Conservation (phyloP, 2,329 filamentous ascomycete species). For the Aureobasidium namibiae region DNA sequence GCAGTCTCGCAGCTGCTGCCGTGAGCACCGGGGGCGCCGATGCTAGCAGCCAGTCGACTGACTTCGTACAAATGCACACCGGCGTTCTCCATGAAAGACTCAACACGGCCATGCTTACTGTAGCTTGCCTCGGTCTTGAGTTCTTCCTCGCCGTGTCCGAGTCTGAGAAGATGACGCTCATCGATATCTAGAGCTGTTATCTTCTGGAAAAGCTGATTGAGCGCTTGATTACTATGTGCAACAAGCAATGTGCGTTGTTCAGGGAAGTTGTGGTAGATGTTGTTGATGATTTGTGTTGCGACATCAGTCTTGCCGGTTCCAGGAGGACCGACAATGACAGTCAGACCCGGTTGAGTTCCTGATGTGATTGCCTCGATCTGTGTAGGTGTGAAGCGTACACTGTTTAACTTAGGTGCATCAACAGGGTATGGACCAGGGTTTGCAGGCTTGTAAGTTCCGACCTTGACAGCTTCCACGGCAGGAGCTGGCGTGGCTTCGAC, state of each 20-base stretch:
- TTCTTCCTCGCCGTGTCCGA: constrained; percentile 94
- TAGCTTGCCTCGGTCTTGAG: constrained; percentile 78
- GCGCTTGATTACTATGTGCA: constrained; percentile 93
- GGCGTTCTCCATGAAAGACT: constrained; percentile 88
- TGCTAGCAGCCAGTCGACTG: constrained; percentile 72
- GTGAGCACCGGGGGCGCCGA: constrained; percentile 86
- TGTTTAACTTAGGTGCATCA: constrained; percentile 73
- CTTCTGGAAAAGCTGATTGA: constrained; percentile 97
- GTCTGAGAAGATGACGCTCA: constrained; percentile 79
- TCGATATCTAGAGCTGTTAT: constrained; percentile 96
- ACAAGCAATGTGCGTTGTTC: constrained; percentile 84
- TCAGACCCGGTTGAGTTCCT: constrained; percentile 87
- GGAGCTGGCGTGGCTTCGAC: constrained; percentile 57
- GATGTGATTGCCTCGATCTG: constrained; percentile 91
- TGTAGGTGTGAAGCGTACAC: constrained; percentile 78
- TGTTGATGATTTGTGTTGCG: constrained; percentile 95
- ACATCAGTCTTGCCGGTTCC: constrained; percentile 99
- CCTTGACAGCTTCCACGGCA: constrained; percentile 58
- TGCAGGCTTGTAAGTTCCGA: constrained; percentile 81
- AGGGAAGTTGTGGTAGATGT: constrained; percentile 97
- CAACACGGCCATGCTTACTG: constrained; percentile 88
- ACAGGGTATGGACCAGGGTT: constrained; percentile 86
- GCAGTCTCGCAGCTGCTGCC: constrained; percentile 94
- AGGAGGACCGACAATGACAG: constrained; percentile 87
- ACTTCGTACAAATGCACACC: constrained; percentile 73